phyloP scores from a whole-genome alignment of 1,284 basidiomycete genomes.

The Ceratobasidium sp. region DNA sequence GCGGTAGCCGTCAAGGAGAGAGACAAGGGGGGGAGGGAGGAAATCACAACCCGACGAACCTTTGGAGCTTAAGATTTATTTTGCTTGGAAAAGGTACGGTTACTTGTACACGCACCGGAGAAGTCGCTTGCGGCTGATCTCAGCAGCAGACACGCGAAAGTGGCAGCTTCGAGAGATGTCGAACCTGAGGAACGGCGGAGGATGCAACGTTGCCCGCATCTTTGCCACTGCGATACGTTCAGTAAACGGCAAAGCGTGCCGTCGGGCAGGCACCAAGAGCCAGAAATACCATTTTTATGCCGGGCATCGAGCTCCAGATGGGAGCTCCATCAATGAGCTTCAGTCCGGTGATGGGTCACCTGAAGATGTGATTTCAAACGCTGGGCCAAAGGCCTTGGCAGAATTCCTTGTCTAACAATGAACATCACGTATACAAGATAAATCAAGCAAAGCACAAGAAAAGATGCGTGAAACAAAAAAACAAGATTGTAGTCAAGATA shows the following conservation, averaged over 20 bases:
- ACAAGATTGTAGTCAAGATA: background rate
- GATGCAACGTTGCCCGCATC: slow-evolving; percentile 16
- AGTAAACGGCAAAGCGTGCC: background rate
- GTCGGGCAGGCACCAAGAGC: background rate
- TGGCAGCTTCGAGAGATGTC: slow-evolving; percentile 30
- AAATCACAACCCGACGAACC: background rate
- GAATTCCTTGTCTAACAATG: slow-evolving; percentile 2
- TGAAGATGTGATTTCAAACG: slow-evolving; percentile 4
- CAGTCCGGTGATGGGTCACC: slow-evolving; percentile 14
- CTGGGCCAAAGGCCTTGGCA: background rate
- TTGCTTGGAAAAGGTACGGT: slow-evolving; percentile 24
- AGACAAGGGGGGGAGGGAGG: slow-evolving; percentile 12
- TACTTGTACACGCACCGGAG: slow-evolving; percentile 20
- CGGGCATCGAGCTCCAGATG: background rate
- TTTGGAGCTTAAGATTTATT: slow-evolving; percentile 22
- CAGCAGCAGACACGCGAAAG: slow-evolving; percentile 37
- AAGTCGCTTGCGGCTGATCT: slow-evolving; percentile 31
- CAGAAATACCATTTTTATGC: background rate
- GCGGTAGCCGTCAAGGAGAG: background rate
- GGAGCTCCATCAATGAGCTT: slow-evolving; percentile 4
- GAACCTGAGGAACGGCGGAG: slow-evolving; percentile 4
- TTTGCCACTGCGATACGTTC: background rate
- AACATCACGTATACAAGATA: slow-evolving; percentile 12
- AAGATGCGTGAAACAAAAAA: slow-evolving; percentile 1
- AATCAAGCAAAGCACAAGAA: slow-evolving; percentile 20